Percentiles rank a stretch among this genome's conserved stretches.
phyloP scores from a whole-genome alignment of 768 basidiomycete genomes.

The Boletus insuetus region DNA sequence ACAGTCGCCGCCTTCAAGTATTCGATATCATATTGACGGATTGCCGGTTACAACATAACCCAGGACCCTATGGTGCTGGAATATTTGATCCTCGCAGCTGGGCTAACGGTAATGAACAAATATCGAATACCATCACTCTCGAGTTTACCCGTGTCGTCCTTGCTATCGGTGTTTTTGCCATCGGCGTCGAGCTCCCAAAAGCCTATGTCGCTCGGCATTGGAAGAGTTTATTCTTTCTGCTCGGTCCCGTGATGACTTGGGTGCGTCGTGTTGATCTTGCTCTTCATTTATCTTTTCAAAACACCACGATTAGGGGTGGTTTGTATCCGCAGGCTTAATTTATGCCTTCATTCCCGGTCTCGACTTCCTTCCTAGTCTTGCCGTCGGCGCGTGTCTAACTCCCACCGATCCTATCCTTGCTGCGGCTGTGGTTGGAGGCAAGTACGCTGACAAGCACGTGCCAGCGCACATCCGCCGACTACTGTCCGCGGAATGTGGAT shows the following conservation, averaged over 20 bases:
- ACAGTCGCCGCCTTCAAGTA: neutral
- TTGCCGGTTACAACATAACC: neutral
- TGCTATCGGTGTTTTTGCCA: constrained; percentile 95
- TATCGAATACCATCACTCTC: constrained; percentile 75
- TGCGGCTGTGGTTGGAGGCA: constrained; percentile 77
- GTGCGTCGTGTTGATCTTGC: constrained; percentile 41
- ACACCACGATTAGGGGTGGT: constrained; percentile 69
- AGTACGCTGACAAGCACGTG: constrained; percentile 97
- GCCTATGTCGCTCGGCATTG: constrained; percentile 94
- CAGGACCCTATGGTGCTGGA: constrained; percentile 79
- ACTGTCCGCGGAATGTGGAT: constrained; percentile 76
- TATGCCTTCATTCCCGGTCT: constrained; percentile 89
- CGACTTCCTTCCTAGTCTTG: constrained; percentile 84
- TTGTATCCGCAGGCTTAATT: constrained; percentile 87
- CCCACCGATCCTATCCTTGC: constrained; percentile 58
- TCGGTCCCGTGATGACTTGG: constrained; percentile 83
- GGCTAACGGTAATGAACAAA: constrained; percentile 48
- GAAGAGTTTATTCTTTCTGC: constrained; percentile 81
- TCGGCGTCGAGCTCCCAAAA: constrained; percentile 96
- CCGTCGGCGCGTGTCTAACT: constrained; percentile 89
- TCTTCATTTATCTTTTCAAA: constrained; percentile 5
- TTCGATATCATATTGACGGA: constrained; percentile 5
- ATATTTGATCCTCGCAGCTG: constrained; percentile 82
- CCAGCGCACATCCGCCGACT: constrained; percentile 73
- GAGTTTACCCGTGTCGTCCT: constrained; percentile 90